A percentile compares a stretch with the other conserved stretches of the same genome.
Conservation (phyloP, 2,329 filamentous ascomycete genomes). For the Arthrobotrys entomopaga region DNA sequence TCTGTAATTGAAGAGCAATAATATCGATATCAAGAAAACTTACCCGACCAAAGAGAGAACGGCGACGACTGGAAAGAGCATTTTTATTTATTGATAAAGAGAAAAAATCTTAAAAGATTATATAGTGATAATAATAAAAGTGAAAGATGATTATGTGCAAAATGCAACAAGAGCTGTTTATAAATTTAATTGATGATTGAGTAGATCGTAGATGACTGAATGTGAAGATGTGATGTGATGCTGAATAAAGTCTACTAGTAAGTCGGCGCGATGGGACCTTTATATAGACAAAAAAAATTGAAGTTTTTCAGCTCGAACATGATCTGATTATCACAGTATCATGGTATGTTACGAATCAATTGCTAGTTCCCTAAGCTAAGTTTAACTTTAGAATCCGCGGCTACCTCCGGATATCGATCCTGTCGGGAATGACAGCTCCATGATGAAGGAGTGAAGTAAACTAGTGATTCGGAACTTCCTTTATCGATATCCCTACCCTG, state of each 20-base stretch:
- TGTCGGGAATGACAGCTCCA: slow-evolving; percentile 28
- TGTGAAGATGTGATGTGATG: slow-evolving; percentile 29
- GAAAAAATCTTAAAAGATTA: slow-evolving; percentile 15
- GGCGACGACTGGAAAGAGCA: slow-evolving; percentile 48
- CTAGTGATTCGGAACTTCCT: slow-evolving; percentile 21
- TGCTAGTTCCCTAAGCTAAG: background rate
- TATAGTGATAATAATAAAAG: background rate
- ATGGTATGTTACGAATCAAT: too few species aligned
- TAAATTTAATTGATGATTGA: background rate
- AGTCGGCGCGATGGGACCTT: slow-evolving; percentile 16
- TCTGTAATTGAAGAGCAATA: background rate
- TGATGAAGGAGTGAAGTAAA: slow-evolving; percentile 34
- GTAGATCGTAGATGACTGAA: slow-evolving; percentile 5
- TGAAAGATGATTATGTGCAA: slow-evolving; percentile 24
- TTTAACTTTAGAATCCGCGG: slow-evolving; percentile 15
- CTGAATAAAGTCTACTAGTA: slow-evolving; percentile 19
- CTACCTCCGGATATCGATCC: slow-evolving; percentile 42
- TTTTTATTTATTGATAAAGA: slow-evolving; percentile 27
- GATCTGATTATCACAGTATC: slow-evolving; percentile 10
- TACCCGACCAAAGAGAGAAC: slow-evolving; percentile 38
- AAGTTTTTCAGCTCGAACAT: background rate
- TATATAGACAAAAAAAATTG: slow-evolving; percentile 35
- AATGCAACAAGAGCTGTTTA: slow-evolving; percentile 27
- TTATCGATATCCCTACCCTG: slow-evolving; percentile 24
- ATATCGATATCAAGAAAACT: background rate